These are phyloP conservation scores for Salvia splendens DNA, from an alignment of 257 asterid species.

Conservation along the genomic window DNA sequence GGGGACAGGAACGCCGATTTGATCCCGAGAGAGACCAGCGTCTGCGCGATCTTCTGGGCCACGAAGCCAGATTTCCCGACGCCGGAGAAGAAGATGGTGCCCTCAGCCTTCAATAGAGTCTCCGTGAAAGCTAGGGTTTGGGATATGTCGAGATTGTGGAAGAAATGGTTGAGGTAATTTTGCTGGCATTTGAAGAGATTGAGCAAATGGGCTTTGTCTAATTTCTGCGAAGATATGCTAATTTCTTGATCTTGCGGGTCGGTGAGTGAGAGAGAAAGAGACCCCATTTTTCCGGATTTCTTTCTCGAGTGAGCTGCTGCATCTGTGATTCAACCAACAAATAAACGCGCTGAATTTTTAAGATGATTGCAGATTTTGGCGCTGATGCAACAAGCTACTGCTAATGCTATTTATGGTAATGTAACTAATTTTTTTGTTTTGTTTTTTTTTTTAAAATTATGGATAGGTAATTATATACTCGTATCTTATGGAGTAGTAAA, in stretches of 20 bases:
- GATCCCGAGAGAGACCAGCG: conserved; percentile 78
- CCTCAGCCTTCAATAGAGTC: conserved; percentile 62
- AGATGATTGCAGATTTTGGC: conserved; percentile 20
- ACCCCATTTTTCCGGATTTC: conserved; percentile 43
- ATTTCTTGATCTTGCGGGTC: conserved; percentile 24
- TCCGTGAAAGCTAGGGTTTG: conserved; percentile 83
- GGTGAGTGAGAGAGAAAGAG: conserved; percentile 40
- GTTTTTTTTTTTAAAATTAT: background rate
- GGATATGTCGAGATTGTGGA: conserved; percentile 79
- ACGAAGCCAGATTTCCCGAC: conserved; percentile 97
- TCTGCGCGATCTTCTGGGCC: conserved; percentile 84
- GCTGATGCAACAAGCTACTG: conserved; percentile 5
- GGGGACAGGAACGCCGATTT: conserved; percentile 82
- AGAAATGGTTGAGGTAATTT: conserved; percentile 83
- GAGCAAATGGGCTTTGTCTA: conserved; percentile 59
- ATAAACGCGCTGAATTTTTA: conserved; percentile 1
- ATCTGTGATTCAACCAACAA: conserved; percentile 2
- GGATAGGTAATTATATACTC: too few species aligned
- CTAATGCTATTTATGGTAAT: background rate
- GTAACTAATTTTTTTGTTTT: too few species aligned
- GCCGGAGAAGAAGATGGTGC: conserved; percentile 87
- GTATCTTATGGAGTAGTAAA: too few species aligned
- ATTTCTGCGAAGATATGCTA: conserved; percentile 23
- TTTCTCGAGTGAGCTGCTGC: conserved; percentile 12
- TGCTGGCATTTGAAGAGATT: conserved; percentile 88